A percentile compares a stretch with the other conserved stretches of the same genome.
phyloP scores from a whole-genome alignment of 192 early-diverging fungal species.

The Linnemannia zychae region DNA sequence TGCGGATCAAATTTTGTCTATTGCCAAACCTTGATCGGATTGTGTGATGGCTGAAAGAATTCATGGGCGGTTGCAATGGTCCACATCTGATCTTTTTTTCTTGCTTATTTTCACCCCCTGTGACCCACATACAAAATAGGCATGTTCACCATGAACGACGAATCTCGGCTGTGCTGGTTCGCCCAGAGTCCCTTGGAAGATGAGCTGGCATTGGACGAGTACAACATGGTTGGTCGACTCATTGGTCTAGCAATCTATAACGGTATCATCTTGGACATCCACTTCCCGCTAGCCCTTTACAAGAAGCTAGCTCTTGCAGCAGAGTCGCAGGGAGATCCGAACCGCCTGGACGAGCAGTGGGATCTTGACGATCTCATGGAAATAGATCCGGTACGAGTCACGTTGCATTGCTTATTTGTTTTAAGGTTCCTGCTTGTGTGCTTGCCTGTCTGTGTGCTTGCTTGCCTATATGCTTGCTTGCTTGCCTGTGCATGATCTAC shows the following conservation, averaged over 20 bases:
- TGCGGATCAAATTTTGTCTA: conserved; percentile 6
- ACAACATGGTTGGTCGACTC: conserved; percentile 87
- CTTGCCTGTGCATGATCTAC: background rate
- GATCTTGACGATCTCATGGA: conserved; percentile 81
- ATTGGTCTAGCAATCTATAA: conserved; percentile 96
- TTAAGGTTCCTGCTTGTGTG: background rate
- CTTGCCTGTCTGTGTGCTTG: background rate
- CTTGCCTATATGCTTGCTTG: background rate
- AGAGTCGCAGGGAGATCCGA: conserved; percentile 22
- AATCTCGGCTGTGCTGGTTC: conserved; percentile 90
- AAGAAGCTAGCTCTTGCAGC: conserved; percentile 77
- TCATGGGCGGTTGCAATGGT: background rate
- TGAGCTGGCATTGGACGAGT: conserved; percentile 77
- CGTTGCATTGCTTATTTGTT: conserved; percentile 3
- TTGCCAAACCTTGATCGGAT: conserved; percentile 3
- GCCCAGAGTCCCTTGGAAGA: conserved; percentile 66
- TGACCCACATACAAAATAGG: conserved; percentile 32
- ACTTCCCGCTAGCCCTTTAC: conserved; percentile 88
- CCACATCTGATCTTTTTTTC: conserved; percentile 5
- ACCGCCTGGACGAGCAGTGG: conserved; percentile 65
- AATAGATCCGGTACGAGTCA: conserved; percentile 74
- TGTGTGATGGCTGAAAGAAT: background rate
- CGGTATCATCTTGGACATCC: conserved; percentile 91
- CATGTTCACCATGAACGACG: conserved; percentile 86
- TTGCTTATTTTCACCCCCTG: background rate